Evolutionary conservation across 2,329 filamentous ascomycete genomes (phyloP), one percentile per base, ranked within the genome.

Genomic region (Eurotiales sp.): DNA sequence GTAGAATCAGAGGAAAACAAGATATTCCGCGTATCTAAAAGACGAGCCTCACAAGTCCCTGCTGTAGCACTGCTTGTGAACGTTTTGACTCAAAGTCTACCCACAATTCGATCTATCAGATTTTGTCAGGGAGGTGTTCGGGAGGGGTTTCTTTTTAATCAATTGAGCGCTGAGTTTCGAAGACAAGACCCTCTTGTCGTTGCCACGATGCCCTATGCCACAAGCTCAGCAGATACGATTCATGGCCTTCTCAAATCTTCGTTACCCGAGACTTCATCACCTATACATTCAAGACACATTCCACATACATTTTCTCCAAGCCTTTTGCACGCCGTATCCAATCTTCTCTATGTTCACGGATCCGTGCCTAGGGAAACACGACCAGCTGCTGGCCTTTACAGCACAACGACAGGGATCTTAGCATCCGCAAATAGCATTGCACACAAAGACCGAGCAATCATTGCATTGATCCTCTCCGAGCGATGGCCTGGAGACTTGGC

Each of bases 121-220:
- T 96, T 96, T 69, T 95, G 90, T 64, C 86, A 89, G 59, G 89
- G 91, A 17, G 91, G 90, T 7, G 91, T 96, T 55, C 78, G 90
- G 36, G 90, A 96, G 69, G 91, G 91, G 0, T 84, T 84, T 39
- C 72, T 96, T 34, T 90, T 89, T 71, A 83, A 87, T 69, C 84
- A 78, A 55, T 77, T 96, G 10, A 76, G 82, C 0, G 58, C 68
- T 0, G 65, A 76, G 0, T 68, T 86, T 14, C 81, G 87, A 50
- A 79, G 83, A 45, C 77, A 81, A 57, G 77, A 86, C 59, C 89
- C 90, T 0, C 72, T 95, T 1, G 70, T 82, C 10, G 79, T 82
- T 0, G 83, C 82, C 1, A 87, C 84, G 0, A 61, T 63, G 12
- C 73, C 73, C 1, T 80, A 79, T 55, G 79, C 79, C 0, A 70